Evolutionary conservation across 352 stramenopile species (phyloP).

Genomic region (Phytophthora tentaculata): DNA sequence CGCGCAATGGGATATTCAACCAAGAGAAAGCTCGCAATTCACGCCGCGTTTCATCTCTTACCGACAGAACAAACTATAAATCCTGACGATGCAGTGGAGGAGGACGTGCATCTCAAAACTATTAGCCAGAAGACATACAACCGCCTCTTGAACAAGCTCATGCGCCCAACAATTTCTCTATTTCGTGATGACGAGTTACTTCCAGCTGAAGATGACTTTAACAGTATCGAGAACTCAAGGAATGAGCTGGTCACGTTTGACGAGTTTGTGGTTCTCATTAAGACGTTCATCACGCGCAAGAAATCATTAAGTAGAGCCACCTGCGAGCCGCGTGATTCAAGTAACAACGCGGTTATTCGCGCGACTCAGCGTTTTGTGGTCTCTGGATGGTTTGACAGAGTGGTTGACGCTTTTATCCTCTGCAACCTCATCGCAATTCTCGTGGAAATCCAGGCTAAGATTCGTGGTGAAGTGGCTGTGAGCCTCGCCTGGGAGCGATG

Average conservation of each 20-base stretch:
- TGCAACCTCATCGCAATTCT: slow-evolving; percentile 2
- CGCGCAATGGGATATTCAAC: slow-evolving; percentile 2
- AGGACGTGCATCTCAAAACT: background rate
- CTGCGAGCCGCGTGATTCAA: background rate
- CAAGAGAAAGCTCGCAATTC: background rate
- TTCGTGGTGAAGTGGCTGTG: slow-evolving; percentile 1
- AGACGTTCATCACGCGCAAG: background rate
- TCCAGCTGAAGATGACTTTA: background rate
- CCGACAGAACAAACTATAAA: background rate
- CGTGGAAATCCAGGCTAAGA: slow-evolving; percentile 1
- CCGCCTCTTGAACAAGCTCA: slow-evolving; percentile 1
- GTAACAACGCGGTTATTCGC: background rate
- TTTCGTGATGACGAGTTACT: background rate
- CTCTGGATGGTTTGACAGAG: background rate
- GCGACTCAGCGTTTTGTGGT: background rate
- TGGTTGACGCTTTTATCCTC: background rate
- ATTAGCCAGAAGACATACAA: background rate
- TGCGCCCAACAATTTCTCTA: background rate
- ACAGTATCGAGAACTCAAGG: background rate
- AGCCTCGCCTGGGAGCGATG: background rate
- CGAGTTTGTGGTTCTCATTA: slow-evolving; percentile 2
- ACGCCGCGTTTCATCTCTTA: slow-evolving; percentile 1
- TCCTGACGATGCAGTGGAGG: background rate
- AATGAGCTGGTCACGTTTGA: background rate
- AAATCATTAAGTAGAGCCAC: background rate